Evolutionary conservation across 2,329 filamentous ascomycete genomes (phyloP).

Genomic region (Trichoderma cornu-damae): DNA sequence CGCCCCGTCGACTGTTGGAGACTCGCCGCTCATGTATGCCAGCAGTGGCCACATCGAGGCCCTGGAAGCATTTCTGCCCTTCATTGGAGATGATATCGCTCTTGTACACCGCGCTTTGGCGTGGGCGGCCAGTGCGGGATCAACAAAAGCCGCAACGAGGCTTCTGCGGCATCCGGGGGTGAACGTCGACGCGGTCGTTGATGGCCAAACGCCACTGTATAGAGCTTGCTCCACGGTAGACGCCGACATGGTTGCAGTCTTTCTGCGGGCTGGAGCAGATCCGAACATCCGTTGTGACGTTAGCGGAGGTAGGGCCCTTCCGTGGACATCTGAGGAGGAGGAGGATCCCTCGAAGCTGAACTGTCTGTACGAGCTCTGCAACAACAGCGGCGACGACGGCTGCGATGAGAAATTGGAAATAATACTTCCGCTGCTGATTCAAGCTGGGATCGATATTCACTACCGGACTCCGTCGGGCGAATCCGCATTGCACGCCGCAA

Average conservation of each 20-base stretch:
- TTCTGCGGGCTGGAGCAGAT: constrained; percentile 32
- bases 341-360: not conserved
- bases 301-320: no score
- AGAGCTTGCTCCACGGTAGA: constrained; percentile 15
- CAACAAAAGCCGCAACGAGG: constrained; percentile 24
- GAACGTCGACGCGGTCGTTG: constrained; percentile 28
- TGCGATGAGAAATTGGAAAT: not conserved
- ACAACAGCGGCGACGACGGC: not conserved
- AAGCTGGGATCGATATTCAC: constrained; percentile 25
- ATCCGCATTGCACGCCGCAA: constrained; percentile 22
- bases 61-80: constrained; percentile 27
- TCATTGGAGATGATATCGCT: constrained; percentile 22
- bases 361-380: constrained; percentile 19
- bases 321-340: not conserved
- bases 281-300: constrained; percentile 22
- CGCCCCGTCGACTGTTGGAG: constrained; percentile 18
- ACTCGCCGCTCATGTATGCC: constrained; percentile 32
- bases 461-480: constrained; percentile 19
- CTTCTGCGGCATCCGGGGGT: constrained; percentile 31
- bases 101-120: constrained; percentile 27
- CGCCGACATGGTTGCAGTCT: constrained; percentile 21
- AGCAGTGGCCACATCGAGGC: constrained; percentile 28
- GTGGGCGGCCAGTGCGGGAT: constrained; percentile 25
- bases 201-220: constrained; percentile 25
- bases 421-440: constrained; percentile 22